Percentiles rank a stretch among this genome's conserved stretches.
Evolutionary conservation across 2,329 filamentous ascomycete genomes (phyloP).

Genomic region (Trichoderma koningii): DNA sequence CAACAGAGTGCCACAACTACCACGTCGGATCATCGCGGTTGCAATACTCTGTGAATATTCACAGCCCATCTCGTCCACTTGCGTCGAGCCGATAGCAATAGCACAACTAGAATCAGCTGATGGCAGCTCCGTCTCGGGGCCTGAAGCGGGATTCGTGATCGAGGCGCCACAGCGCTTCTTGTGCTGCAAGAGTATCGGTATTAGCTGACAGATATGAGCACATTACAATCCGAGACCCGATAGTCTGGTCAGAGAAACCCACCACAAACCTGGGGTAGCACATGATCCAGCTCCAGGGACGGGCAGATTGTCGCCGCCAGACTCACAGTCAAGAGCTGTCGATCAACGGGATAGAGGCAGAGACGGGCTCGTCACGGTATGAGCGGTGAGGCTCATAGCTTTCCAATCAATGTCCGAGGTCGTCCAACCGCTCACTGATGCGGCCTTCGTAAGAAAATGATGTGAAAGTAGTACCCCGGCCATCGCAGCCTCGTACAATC

Average conservation of each 20-base stretch:
- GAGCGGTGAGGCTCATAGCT: too few species aligned
- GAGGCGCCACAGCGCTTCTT: not conserved
- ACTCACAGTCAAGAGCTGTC: not conserved
- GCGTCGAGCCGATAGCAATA: too few species aligned
- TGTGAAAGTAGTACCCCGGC: not conserved
- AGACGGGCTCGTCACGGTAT: not conserved
- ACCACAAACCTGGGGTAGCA: constrained; percentile 7
- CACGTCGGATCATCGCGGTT: too few species aligned
- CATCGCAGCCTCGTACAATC: not conserved
- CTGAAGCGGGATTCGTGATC: not conserved
- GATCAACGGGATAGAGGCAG: not conserved
- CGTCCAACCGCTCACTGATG: not conserved
- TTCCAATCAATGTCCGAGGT: not conserved
- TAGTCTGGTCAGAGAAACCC: not conserved
- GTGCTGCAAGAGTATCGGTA: not conserved
- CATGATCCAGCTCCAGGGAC: constrained; percentile 14
- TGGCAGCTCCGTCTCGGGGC: not conserved
- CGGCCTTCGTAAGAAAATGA: not conserved
- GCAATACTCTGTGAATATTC: not conserved
- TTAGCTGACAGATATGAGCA: not conserved
- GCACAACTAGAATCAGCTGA: not conserved
- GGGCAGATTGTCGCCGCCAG: not conserved
- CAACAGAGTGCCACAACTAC: too few species aligned
- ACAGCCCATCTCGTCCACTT: too few species aligned
- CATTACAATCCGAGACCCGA: not conserved